These are phyloP conservation scores for Graphiopsis chlorocephala DNA, from an alignment of 2,329 filamentous ascomycete genomes.

Conservation along the genomic window DNA sequence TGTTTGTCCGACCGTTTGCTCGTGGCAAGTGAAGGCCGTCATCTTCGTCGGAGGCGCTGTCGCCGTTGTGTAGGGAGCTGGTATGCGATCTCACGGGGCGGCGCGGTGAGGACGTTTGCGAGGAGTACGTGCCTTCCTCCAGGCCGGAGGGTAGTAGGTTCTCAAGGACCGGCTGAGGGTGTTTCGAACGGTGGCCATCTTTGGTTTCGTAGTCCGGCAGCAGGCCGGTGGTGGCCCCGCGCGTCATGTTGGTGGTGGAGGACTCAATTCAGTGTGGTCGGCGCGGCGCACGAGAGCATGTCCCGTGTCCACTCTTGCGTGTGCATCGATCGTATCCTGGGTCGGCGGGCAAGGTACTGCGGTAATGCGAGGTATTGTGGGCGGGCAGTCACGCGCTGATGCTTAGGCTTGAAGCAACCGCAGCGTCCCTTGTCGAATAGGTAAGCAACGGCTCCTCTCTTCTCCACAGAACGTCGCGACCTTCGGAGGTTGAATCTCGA, in stretches of 20 bases:
- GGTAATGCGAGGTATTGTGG: neutral
- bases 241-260: conserved; percentile 24
- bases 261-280: neutral
- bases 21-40: conserved; percentile 41
- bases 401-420: neutral
- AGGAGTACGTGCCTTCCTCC: conserved; percentile 19
- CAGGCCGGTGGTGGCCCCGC: conserved; percentile 24
- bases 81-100: conserved; percentile 18
- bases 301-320: conserved; percentile 15
- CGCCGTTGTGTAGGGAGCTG: conserved; percentile 19
- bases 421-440: neutral
- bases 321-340: conserved; percentile 10
- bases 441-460: neutral
- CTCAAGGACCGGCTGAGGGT: conserved; percentile 28
- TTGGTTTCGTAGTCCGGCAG: conserved; percentile 23
- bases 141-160: conserved; percentile 17
- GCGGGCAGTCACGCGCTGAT: conserved; percentile 5
- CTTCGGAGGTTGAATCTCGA: no score
- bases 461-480: no score
- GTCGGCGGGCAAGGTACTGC: neutral
- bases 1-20: conserved; percentile 8
- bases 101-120: conserved; percentile 19
- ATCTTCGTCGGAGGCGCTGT: conserved; percentile 36
- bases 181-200: conserved; percentile 26
- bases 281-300: conserved; percentile 15